Evolutionary conservation across 2,329 filamentous ascomycete species (phyloP), one percentile per base, ranked within the genome.

Genomic region (Emydomyces testavorans): DNA sequence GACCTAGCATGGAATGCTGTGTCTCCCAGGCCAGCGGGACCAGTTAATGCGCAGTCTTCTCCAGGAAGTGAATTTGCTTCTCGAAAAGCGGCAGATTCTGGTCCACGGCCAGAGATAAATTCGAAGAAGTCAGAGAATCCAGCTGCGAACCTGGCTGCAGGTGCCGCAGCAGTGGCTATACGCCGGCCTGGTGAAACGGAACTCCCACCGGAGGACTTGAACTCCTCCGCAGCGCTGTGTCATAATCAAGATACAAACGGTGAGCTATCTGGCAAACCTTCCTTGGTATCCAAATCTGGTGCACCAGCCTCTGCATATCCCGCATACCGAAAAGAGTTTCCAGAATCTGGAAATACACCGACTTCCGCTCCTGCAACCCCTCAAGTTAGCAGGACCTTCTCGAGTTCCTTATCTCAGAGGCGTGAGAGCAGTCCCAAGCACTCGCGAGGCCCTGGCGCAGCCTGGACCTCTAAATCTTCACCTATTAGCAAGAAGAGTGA

Each of bases 1-100:
- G 77, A 77, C 2, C 69, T 80, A 50, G 78, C 78, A n/a, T 82
- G 78, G 77, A 56, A 69, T 20, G 54, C 57, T 13, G 16, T 34
- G n/a, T 16, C 23, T 39, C 20, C 44, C 15, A 23, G 45, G 36
- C 45, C 45, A n/a, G 18, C 20, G 11, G 45, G 16, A 1, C 45
- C 37, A 5, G 57, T 60, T 7, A 61, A 58, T 52, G 53, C 39
- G 3, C 41, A 46, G 6, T 34, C 24, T 48, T 48, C 48, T 15
- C 42, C 50, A 15, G 37, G 10, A 15, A 35, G 32, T n/a, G 49
- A 53, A 29, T 62, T n/a, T 56, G 59, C 4, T 53, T 57, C 23
- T 60, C 53, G 39, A 51, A 39, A 47, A 40, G 32, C 21, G 35
- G 36, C 26, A 26, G 60, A 63, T n/a, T 28, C 42, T 8, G 55